These are phyloP conservation scores for Pseudopithomyces chartarum DNA, from an alignment of 2,329 filamentous ascomycete species.

Conservation along the genomic window DNA sequence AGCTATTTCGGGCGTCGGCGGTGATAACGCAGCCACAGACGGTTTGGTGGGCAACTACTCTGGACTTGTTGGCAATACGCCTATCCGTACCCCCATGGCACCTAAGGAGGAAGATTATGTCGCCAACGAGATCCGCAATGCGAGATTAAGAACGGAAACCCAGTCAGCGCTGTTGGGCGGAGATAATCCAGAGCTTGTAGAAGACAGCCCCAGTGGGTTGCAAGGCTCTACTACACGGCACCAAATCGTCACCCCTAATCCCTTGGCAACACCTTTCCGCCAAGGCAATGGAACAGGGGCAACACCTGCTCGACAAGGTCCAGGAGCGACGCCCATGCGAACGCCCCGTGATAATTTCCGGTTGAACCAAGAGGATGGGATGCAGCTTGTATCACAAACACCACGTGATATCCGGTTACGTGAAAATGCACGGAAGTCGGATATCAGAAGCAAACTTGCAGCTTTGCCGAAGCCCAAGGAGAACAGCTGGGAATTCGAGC, in stretches of 20 bases:
- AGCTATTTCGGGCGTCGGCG: conserved; percentile 76
- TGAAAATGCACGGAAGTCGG: conserved; percentile 70
- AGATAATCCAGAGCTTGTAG: conserved; percentile 87
- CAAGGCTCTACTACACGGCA: conserved; percentile 83
- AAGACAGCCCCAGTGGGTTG: conserved; percentile 84
- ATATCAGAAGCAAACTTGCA: conserved; percentile 74
- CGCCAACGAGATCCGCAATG: conserved; percentile 95
- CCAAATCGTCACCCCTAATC: conserved; percentile 88
- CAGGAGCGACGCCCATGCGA: conserved; percentile 81
- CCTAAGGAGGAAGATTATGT: conserved; percentile 94
- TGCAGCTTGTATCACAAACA: conserved; percentile 73
- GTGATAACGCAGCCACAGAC: conserved; percentile 83
- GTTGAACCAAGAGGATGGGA: conserved; percentile 74
- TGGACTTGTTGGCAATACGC: conserved; percentile 77
- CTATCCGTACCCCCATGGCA: conserved; percentile 89
- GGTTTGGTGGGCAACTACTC: conserved; percentile 88
- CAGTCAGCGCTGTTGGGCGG: conserved; percentile 92
- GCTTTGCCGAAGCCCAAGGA: conserved; percentile 91
- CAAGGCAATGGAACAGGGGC: conserved; percentile 66
- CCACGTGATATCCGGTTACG: conserved; percentile 75
- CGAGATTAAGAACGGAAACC: conserved; percentile 87
- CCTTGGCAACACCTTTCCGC: conserved; percentile 86
- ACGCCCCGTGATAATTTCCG: conserved; percentile 88
- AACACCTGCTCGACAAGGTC: conserved; percentile 64
- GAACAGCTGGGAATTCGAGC: conserved; percentile 89